These are phyloP conservation scores for Boehmeria nivea DNA, from an alignment of 306 rosid genomes.

Conservation along the genomic window DNA sequence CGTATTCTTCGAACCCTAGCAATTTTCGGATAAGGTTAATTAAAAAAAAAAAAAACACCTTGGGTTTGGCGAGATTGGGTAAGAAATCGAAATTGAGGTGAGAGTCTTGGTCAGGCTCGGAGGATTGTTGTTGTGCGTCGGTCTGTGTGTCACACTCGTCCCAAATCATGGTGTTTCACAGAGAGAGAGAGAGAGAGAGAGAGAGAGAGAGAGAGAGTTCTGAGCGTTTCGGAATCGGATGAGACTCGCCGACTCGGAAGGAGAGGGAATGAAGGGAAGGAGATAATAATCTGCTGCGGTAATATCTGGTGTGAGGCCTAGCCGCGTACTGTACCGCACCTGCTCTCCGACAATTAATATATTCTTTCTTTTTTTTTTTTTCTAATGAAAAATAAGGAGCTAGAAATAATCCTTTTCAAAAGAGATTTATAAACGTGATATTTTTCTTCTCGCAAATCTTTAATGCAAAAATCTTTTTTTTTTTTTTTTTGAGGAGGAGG, in stretches of 20 bases:
- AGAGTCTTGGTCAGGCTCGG: slow-evolving; percentile 1
- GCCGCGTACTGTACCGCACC: no score
- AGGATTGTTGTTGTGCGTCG: background rate
- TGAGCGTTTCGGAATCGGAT: background rate
- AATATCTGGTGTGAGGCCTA: no score
- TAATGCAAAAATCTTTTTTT: no score
- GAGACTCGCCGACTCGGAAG: slow-evolving; percentile 5
- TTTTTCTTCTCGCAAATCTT: no score
- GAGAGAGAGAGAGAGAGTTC: background rate
- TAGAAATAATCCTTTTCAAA: no score
- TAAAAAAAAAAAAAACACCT: slow-evolving; percentile 29
- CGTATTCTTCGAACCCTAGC: background rate
- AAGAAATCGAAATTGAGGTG: slow-evolving; percentile 21
- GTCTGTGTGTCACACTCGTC: background rate
- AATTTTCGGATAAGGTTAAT: background rate
- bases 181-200: background rate
- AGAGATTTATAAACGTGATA: no score
- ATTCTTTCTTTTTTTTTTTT: no score
- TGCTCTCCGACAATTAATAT: no score
- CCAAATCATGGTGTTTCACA: slow-evolving; percentile 5
- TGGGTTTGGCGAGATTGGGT: slow-evolving; percentile 56
- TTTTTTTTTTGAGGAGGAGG: no score
- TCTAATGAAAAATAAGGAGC: no score
- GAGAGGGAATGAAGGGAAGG: background rate
- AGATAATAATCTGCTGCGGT: background rate